phyloP scores from a whole-genome alignment of 176 grass and related monocot species.

The Coix lacrymajobi region DNA sequence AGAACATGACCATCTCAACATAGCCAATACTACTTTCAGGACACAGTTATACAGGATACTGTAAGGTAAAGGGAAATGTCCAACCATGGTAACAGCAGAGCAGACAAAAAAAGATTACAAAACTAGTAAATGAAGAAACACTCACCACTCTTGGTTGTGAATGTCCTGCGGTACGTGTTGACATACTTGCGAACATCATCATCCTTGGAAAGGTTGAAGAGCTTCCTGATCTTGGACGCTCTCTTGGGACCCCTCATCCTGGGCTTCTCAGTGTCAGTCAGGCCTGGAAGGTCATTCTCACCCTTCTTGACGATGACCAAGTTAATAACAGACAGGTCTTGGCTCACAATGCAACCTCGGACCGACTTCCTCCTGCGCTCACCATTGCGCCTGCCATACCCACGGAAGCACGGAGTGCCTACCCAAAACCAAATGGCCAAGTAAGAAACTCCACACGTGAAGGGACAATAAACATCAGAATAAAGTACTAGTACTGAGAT shows the following conservation, averaged over 20 bases:
- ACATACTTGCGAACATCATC: conserved; percentile 96
- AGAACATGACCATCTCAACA: background rate
- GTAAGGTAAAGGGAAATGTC: background rate
- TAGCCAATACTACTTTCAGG: background rate
- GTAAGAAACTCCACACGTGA: background rate
- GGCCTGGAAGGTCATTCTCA: conserved; percentile 77
- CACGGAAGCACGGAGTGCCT: conserved; percentile 91
- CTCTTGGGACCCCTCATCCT: conserved; percentile 97
- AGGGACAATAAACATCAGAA: background rate
- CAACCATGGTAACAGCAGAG: background rate
- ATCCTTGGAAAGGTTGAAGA: conserved; percentile 83
- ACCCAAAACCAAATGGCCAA: background rate
- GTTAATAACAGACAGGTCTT: conserved; percentile 77
- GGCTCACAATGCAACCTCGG: conserved; percentile 90
- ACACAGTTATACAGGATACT: background rate
- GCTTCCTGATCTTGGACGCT: conserved; percentile 82
- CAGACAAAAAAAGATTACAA: background rate
- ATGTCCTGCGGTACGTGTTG: conserved; percentile 80
- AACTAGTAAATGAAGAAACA: background rate
- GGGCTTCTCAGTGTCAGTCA: conserved; percentile 82
- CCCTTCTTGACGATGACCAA: conserved; percentile 92
- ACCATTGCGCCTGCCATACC: conserved; percentile 68
- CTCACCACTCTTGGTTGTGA: conserved; percentile 68
- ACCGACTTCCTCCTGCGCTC: conserved; percentile 84
- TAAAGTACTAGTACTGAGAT: background rate